A percentile compares a stretch with the other conserved stretches of the same genome.
Evolutionary conservation across 192 early-diverging fungal genomes (phyloP).

Genomic region (Mortierella antarctica): DNA sequence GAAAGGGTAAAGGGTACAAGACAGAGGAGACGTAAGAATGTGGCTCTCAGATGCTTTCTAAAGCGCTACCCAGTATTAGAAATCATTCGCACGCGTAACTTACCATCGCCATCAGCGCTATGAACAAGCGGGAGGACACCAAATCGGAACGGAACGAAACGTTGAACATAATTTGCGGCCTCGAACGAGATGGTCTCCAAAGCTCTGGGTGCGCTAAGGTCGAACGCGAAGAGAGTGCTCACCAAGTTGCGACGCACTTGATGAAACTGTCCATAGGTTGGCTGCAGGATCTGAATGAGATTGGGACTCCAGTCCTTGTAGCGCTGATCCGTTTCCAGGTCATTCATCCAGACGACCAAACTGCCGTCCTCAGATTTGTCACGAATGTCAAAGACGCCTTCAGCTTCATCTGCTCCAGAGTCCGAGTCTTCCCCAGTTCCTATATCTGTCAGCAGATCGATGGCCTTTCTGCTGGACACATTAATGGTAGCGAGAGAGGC

Average conservation of each 20-base stretch:
- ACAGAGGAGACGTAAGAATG: neutral
- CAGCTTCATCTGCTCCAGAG: constrained; percentile 23
- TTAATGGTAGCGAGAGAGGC: constrained; percentile 58
- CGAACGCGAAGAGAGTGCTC: constrained; percentile 76
- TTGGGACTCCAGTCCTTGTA: constrained; percentile 72
- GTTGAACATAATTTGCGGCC: constrained; percentile 70
- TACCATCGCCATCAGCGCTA: constrained; percentile 54
- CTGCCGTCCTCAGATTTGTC: constrained; percentile 62
- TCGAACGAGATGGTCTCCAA: constrained; percentile 71
- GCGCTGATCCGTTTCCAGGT: constrained; percentile 85
- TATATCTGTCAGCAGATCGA: constrained; percentile 55
- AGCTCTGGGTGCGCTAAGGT: constrained; percentile 69
- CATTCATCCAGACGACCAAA: constrained; percentile 87
- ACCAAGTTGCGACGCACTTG: constrained; percentile 84
- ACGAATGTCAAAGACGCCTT: constrained; percentile 82
- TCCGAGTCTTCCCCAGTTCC: constrained; percentile 13
- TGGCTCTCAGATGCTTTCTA: neutral
- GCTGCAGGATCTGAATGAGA: constrained; percentile 63
- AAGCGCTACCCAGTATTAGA: neutral
- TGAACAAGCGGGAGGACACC: constrained; percentile 81
- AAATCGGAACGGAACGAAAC: constrained; percentile 85
- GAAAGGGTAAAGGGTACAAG: too few species aligned
- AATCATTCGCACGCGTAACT: constrained; percentile 1
- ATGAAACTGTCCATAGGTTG: constrained; percentile 77
- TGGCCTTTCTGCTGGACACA: constrained; percentile 49